A percentile compares a stretch with the other conserved stretches of the same genome.
These are phyloP conservation scores for Pezicula neosporulosa DNA, from an alignment of 2,329 filamentous ascomycete species.

Conservation along the genomic window DNA sequence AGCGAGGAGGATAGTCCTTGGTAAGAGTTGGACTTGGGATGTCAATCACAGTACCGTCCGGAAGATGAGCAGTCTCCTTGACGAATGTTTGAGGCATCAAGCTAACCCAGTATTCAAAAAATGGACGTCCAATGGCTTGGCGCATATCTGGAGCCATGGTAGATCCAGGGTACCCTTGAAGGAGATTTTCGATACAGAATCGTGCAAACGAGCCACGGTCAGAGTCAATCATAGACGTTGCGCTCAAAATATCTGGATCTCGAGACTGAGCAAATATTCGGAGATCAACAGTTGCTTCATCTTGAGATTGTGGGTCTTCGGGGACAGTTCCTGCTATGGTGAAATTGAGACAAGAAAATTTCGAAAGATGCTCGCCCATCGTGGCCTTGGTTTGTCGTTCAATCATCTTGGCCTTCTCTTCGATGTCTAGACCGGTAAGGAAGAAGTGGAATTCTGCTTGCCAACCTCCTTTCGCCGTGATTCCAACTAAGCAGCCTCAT, in stretches of 20 bases:
- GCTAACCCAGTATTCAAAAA: conserved; percentile 21
- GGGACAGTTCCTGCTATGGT: conserved; percentile 31
- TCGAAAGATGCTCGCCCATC: conserved; percentile 26
- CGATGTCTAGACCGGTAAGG: conserved; percentile 37
- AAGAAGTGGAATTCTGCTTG: conserved; percentile 41
- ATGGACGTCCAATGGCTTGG: conserved; percentile 30
- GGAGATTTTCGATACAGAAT: conserved; percentile 35
- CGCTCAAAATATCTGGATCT: conserved; percentile 11
- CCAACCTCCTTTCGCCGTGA: conserved; percentile 39
- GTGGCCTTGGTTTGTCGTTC: conserved; percentile 31
- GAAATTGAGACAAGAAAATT: conserved; percentile 30
- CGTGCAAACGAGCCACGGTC: conserved; percentile 33
- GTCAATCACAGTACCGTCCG: conserved; percentile 16
- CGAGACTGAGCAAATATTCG: conserved; percentile 41
- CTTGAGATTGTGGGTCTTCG: conserved; percentile 36
- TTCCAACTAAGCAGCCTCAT: conserved; percentile 23
- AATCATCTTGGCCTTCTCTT: conserved; percentile 38
- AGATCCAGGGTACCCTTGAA: conserved; percentile 34
- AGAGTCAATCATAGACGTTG: conserved; percentile 30
- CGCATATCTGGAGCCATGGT: conserved; percentile 35
- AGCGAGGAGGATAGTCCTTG: not conserved
- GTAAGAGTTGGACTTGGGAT: not conserved
- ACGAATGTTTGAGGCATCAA: conserved; percentile 18
- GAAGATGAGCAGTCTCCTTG: conserved; percentile 14
- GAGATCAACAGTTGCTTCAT: conserved; percentile 43